phyloP scores from a whole-genome alignment of 139 green algal genomes.

The Ettlia oleoabundans region DNA sequence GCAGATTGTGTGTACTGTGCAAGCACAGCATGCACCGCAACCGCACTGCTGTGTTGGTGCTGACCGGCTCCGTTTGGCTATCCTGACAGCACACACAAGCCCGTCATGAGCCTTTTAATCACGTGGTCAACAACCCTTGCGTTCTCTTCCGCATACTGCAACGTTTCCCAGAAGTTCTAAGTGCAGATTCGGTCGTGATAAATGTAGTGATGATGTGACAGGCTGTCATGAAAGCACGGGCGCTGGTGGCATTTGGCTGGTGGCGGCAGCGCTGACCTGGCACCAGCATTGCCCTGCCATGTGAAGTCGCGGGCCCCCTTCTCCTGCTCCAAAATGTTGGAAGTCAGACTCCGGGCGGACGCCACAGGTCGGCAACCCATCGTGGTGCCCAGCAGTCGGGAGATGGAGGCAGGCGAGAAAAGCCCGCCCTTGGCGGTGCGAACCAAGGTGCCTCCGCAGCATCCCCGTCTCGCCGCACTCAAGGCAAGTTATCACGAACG shows the following conservation, averaged over 20 bases:
- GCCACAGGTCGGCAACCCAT: not conserved
- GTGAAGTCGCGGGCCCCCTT: not conserved
- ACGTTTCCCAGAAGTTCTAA: too few relatives aligned
- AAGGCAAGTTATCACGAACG: slow-evolving; percentile 30
- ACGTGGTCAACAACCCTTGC: too few relatives aligned
- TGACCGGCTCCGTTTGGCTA: too few relatives aligned
- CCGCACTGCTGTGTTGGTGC: too few relatives aligned
- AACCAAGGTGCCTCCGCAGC: slow-evolving; percentile 4
- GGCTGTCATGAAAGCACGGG: not conserved
- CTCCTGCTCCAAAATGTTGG: slow-evolving; percentile 17
- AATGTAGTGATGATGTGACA: too few relatives aligned
- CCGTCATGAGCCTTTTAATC: too few relatives aligned
- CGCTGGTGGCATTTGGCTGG: not conserved
- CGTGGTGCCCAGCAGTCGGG: not conserved
- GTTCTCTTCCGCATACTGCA: not conserved
- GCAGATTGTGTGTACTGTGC: too few relatives aligned
- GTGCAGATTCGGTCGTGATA: too few relatives aligned
- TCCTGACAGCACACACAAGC: too few relatives aligned
- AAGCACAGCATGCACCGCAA: too few relatives aligned
- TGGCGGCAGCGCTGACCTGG: not conserved
- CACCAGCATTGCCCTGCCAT: not conserved
- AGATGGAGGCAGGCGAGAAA: not conserved
- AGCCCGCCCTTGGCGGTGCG: not conserved
- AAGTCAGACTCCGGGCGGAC: slow-evolving; percentile 37
- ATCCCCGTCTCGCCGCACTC: slow-evolving; percentile 38